Evolutionary conservation across 2,329 filamentous ascomycete genomes (phyloP), one percentile per base, ranked within the genome.

Genomic region (Colletotrichum musicola): DNA sequence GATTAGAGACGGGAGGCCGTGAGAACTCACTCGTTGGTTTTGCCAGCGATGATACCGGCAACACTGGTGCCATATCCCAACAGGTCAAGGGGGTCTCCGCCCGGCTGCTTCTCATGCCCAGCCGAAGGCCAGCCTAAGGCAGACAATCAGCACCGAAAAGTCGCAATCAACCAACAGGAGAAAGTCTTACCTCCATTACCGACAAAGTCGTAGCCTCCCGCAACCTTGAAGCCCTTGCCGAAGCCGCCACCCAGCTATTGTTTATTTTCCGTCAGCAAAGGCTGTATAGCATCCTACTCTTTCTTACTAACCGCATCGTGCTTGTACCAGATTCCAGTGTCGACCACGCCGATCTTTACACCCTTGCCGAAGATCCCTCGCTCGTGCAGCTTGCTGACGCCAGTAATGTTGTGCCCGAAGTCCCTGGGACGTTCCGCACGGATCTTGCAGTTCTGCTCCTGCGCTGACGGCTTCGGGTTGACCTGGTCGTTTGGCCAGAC

Each of bases 311-410:
- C 79, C 27, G 80, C 77, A 61, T 75, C 71, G 57, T 82, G 81
- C 2, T 75, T 77, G 58, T 82, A 82, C 62, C 81, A 79, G 16
- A 82, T 74, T 0, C 81, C 81, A 0, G 79, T 81, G 57, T 82
- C 81, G 35, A 82, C 76, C 30, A 82, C 75, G 7, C 80, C 81
- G 38, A 82, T 70, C 38, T 76, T 82, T 6, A 75, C 78, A 1
- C 80, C 80, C 47, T 77, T 78, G 4, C 81, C 81, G 14, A 76
- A 73, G 30, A 81, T 75, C 1, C 80, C 81, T n/a, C 72, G 69
- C 9, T 75, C 74, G 40, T 82, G 81, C 4, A 82, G 74, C 65
- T 74, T 77, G 51, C 79, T 75, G 4, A 82, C 80, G 4, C 80
- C 80, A 2, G 81, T 82, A 72, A 76, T 77, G 25, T 74, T 75